A percentile compares a stretch with the other conserved stretches of the same genome.
phyloP scores from a whole-genome alignment of 148 eudicot genomes.

The Nepenthes gracilis region DNA sequence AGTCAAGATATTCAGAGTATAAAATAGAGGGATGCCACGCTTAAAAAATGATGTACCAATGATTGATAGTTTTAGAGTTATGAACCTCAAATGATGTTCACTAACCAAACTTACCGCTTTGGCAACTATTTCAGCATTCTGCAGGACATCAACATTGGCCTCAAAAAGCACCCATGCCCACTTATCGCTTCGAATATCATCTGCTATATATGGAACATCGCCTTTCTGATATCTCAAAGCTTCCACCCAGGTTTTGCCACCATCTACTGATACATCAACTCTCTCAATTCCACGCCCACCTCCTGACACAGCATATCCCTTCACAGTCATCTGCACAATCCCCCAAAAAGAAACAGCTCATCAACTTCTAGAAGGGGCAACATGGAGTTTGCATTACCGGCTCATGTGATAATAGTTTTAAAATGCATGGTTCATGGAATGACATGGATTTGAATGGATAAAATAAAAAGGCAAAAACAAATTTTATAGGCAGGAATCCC shows the following conservation, averaged over 20 bases:
- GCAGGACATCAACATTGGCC: conserved; percentile 42
- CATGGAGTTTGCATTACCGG: too few relatives aligned
- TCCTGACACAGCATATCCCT: conserved; percentile 90
- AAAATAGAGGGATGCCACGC: neutral
- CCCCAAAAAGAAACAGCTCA: neutral
- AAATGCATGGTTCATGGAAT: too few relatives aligned
- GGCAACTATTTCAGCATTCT: conserved; percentile 67
- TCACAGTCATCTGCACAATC: conserved; percentile 47
- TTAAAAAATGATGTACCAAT: neutral
- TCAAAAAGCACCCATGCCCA: conserved; percentile 98
- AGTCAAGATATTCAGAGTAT: too few relatives aligned
- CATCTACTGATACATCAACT: conserved; percentile 79
- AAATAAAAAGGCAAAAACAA: too few relatives aligned
- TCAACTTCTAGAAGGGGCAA: neutral
- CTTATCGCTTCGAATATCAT: conserved; percentile 52
- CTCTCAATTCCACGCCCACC: conserved; percentile 96
- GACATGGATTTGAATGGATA: too few relatives aligned
- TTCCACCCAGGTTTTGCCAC: conserved; percentile 92
- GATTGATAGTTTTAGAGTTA: too few relatives aligned
- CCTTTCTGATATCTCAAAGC: conserved; percentile 75
- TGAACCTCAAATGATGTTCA: too few relatives aligned
- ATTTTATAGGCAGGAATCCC: too few relatives aligned
- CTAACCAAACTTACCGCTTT: conserved; percentile 58
- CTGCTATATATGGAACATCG: conserved; percentile 54
- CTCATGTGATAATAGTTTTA: too few relatives aligned